Base-by-base conservation (phyloP, 108 stramenopile species). In the Fistulifera solaris region DNA sequence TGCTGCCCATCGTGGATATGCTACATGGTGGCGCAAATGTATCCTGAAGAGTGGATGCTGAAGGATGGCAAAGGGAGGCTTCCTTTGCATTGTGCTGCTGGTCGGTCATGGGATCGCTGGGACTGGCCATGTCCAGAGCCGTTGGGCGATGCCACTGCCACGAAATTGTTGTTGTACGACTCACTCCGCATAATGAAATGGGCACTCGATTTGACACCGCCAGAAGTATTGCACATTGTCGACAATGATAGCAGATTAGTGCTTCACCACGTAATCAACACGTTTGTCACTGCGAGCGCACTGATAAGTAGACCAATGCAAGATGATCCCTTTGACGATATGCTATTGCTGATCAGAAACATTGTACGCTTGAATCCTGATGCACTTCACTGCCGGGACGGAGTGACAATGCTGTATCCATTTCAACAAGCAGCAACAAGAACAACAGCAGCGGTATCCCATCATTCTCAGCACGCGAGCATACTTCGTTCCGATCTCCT, bases 31-130 rank as follows among this genome's bases (percentile, higher is more conserved):
- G 62, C 67, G 14, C 57, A 51, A 10, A 61, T 87, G 13, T 81
- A 61, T 54, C 71, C 81, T 7, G 63, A 72, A 23, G 78, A 83
- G 58, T 48, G 82, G 26, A 55, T 45, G 10, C 46, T 48, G 11
- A 45, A 47, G 14, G 76, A 71, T 44, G 61, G 70, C 16, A 27
- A 58, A 40, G 85, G 85, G 4, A 59, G 68, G 17, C 52, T 87
- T 1, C 75, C 81, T 2, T 28, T 87, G 10, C 85, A 87, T 45
- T 71, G 75, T 57, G 81, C 76, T 3, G 81, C 81, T 40, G 39
- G 39, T 39, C 68, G 84, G 5, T 56, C 61, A 19, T 61, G 75
- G 68, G 67, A 81, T 51, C 62, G 59, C 18, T 53, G 76, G 59
- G 80, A 78, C 23, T 81, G 62, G 67, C 70, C 66, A 19, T 35